These are phyloP conservation scores for Arabidopsis suecica DNA, from an alignment of 345 rosid genomes.

Conservation along the genomic window DNA sequence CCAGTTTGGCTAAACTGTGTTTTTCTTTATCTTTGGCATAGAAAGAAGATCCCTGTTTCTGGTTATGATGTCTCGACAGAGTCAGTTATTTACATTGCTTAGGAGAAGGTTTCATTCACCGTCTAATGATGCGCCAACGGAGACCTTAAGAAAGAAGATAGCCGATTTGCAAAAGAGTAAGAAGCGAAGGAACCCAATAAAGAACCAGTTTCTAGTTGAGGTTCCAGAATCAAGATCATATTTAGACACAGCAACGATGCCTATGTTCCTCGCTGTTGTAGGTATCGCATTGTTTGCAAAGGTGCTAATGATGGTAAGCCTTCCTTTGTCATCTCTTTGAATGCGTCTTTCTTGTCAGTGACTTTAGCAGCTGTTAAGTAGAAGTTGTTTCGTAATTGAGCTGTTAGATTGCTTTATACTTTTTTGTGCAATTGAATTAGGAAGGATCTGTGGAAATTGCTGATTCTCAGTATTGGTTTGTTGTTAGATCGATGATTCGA, in stretches of 20 bases:
- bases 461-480: conserved; percentile 14
- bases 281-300: conserved; percentile 76
- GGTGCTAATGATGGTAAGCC: conserved; percentile 83
- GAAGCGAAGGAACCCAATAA: conserved; percentile 55
- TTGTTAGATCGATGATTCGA: conserved; percentile 71
- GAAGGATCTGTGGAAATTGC: background rate
- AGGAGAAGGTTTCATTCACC: conserved; percentile 53
- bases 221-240: conserved; percentile 71
- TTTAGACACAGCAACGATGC: conserved; percentile 80
- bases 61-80: conserved; percentile 51
- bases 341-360: background rate
- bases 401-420: conserved; percentile 4
- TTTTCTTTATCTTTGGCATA: background rate
- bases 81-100: conserved; percentile 39
- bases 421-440: background rate
- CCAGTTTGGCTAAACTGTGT: background rate
- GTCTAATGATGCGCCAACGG: conserved; percentile 57
- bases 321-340: conserved; percentile 4
- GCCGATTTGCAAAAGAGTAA: conserved; percentile 57
- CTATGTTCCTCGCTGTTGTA: conserved; percentile 70
- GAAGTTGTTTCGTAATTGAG: background rate
- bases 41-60: conserved; percentile 29
- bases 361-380: background rate
- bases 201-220: conserved; percentile 70
- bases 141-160: conserved; percentile 62